Evolutionary conservation across 179 eudicot species (phyloP).

Genomic region (Carnegiea gigantea): DNA sequence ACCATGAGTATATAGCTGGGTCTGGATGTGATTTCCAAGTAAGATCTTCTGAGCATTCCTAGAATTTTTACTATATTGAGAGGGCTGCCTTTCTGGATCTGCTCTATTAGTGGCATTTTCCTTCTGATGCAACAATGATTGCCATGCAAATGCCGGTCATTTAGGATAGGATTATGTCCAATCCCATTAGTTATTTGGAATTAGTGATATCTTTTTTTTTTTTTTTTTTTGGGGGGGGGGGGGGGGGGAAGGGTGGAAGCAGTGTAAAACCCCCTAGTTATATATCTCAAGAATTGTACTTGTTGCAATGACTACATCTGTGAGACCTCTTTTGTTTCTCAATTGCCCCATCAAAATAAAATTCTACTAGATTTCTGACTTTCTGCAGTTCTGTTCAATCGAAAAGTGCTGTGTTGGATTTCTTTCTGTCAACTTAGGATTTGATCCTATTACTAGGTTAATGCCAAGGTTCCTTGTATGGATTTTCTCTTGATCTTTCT

Average conservation of each 20-base stretch:
- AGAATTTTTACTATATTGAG: not conserved
- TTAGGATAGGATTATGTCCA: not conserved
- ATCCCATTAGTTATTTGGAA: too few species aligned
- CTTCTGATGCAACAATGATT: too few species aligned
- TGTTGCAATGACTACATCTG: not conserved
- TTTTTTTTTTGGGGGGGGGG: not conserved
- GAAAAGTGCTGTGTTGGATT: not conserved
- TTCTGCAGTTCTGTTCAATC: not conserved
- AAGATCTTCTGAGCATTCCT: not conserved
- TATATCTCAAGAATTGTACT: not conserved
- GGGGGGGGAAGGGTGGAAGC: not conserved
- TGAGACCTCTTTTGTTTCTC: not conserved
- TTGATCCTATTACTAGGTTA: not conserved
- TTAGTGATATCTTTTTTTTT: too few species aligned
- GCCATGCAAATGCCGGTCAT: not conserved
- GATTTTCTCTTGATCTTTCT: not conserved
- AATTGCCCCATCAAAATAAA: not conserved
- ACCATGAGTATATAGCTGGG: not conserved
- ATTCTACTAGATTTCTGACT: not conserved
- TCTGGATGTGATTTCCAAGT: not conserved
- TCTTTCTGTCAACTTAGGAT: not conserved
- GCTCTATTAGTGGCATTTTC: not conserved
- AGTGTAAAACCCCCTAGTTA: not conserved
- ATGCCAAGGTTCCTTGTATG: not conserved
- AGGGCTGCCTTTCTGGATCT: not conserved